phyloP scores from a whole-genome alignment of 2,329 filamentous ascomycete genomes.

The Fusarium illudens region DNA sequence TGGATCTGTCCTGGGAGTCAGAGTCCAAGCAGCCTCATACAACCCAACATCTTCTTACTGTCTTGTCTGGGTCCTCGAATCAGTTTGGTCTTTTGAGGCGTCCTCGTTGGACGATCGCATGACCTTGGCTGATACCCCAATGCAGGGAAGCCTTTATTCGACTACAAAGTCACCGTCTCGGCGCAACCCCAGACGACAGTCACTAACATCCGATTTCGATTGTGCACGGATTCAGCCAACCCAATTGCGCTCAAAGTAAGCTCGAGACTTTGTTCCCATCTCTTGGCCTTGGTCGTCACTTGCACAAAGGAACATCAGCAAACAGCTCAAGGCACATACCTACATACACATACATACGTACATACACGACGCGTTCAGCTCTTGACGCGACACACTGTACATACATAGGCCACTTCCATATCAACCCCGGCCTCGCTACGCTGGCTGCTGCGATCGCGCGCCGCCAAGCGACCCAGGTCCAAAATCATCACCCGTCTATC shows the following conservation, averaged over 20 bases:
- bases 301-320: constrained; percentile 3
- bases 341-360: neutral
- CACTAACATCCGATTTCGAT: neutral
- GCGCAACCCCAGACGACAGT: neutral
- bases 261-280: neutral
- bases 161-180: constrained; percentile 10
- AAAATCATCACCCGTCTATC: constrained; percentile 10
- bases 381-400: constrained; percentile 1
- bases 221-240: neutral
- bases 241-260: neutral
- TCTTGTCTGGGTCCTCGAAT: constrained; percentile 1
- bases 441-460: constrained; percentile 7
- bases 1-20: constrained; percentile 5
- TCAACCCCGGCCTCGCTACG: constrained; percentile 14
- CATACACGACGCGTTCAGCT: constrained; percentile 1
- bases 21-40: constrained; percentile 6
- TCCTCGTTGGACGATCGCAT: constrained; percentile 7
- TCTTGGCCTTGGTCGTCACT: neutral
- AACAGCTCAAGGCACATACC: neutral
- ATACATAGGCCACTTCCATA: constrained; percentile 2
- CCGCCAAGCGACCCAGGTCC: constrained; percentile 14
- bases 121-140: constrained; percentile 7
- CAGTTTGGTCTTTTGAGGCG: neutral
- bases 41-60: neutral
- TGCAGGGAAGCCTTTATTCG: neutral